These are phyloP conservation scores for Coelastrella sp. DNA, from an alignment of 139 green algal genomes.

Conservation along the genomic window DNA sequence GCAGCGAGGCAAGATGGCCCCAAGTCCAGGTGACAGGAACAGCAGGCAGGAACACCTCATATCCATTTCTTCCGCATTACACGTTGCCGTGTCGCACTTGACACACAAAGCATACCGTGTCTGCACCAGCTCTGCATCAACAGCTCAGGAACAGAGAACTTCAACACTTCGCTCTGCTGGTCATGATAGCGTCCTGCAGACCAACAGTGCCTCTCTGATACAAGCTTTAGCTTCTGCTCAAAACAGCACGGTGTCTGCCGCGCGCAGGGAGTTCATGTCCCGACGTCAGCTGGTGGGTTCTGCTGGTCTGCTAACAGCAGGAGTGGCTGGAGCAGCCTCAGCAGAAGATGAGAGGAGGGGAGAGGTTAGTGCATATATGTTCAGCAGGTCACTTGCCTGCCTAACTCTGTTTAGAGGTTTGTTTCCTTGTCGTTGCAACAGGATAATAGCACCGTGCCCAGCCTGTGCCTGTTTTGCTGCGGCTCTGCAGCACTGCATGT, in stretches of 20 bases:
- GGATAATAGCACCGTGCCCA: too few species aligned
- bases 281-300: conserved; percentile 28
- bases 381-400: background rate
- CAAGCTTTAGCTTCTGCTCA: background rate
- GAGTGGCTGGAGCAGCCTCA: background rate
- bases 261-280: background rate
- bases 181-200: background rate
- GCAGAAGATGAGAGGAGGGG: conserved; percentile 26
- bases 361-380: background rate
- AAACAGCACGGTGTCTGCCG: background rate
- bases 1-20: background rate
- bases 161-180: too few species aligned
- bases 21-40: background rate
- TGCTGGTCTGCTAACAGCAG: conserved; percentile 18
- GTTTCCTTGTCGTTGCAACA: too few species aligned
- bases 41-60: background rate
- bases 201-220: background rate
- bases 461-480: too few species aligned
- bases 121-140: background rate
- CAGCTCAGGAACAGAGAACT: too few species aligned
- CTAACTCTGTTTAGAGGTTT: too few species aligned
- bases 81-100: too few species aligned
- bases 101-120: too few species aligned
- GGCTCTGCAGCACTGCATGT: too few species aligned
- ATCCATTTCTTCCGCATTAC: too few species aligned